phyloP scores from a whole-genome alignment of 129 eudicot genomes.

The Heracleum sosnowskyi region DNA sequence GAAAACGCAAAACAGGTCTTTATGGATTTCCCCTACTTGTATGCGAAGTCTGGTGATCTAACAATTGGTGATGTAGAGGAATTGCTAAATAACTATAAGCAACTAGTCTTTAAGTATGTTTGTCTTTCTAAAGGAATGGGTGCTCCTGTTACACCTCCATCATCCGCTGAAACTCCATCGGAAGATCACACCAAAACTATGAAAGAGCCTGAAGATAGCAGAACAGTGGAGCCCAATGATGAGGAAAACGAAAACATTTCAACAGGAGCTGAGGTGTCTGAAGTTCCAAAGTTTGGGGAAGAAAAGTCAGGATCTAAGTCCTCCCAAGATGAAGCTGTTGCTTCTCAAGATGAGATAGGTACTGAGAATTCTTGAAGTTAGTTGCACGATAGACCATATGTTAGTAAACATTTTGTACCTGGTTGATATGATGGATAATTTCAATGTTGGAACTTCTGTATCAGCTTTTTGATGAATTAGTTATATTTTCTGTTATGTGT shows the following conservation, averaged over 20 bases:
- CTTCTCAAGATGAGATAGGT: slow-evolving; percentile 18
- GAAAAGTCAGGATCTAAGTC: slow-evolving; percentile 29
- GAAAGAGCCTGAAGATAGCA: slow-evolving; percentile 17
- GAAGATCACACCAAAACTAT: slow-evolving; percentile 18
- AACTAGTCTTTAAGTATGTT: slow-evolving; percentile 69
- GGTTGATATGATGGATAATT: not conserved
- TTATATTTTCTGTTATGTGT: not conserved
- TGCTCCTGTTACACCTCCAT: slow-evolving; percentile 20
- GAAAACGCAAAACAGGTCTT: slow-evolving; percentile 35
- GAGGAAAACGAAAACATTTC: not conserved
- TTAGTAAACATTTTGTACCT: not conserved
- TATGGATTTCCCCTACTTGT: slow-evolving; percentile 56
- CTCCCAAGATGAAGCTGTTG: slow-evolving; percentile 23
- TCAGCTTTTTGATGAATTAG: not conserved
- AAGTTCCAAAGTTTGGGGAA: slow-evolving; percentile 15
- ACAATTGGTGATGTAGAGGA: slow-evolving; percentile 70
- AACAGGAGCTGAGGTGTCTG: slow-evolving; percentile 12
- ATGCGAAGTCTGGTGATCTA: slow-evolving; percentile 69
- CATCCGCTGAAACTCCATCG: slow-evolving; percentile 7
- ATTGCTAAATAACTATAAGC: slow-evolving; percentile 60
- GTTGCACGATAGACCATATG: not conserved
- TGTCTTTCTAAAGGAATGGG: slow-evolving; percentile 82
- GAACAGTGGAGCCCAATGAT: not conserved
- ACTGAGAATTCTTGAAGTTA: slow-evolving; percentile 16
- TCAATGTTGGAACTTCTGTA: not conserved